phyloP scores from a whole-genome alignment of 2,329 filamentous ascomycete genomes.

The Colletotrichum chrysophilum region DNA sequence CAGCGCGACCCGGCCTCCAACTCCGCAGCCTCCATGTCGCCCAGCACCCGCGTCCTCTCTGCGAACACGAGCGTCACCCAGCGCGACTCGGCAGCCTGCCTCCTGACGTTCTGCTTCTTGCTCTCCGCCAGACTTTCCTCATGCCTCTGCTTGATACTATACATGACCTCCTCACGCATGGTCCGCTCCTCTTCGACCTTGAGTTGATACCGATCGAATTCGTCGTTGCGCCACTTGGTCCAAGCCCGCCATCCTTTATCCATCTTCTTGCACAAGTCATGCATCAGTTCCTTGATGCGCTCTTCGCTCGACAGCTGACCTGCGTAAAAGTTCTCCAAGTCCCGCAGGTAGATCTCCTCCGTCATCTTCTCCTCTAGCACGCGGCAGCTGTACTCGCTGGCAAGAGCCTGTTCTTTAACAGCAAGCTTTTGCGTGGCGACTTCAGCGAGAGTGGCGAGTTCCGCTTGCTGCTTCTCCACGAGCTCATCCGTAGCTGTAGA shows the following conservation, averaged over 20 bases:
- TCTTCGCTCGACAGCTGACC: slow-evolving; percentile 30
- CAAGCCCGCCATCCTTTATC: slow-evolving; percentile 45
- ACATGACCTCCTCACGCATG: slow-evolving; percentile 47
- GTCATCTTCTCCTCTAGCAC: slow-evolving; percentile 44
- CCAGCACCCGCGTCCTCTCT: slow-evolving; percentile 49
- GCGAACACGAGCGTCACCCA: slow-evolving; percentile 52
- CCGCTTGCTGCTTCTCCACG: slow-evolving; percentile 34
- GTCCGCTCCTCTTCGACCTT: slow-evolving; percentile 43
- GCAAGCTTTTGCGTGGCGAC: slow-evolving; percentile 32
- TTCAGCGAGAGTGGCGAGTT: slow-evolving; percentile 33
- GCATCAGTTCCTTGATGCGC: slow-evolving; percentile 36
- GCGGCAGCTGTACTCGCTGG: slow-evolving; percentile 46
- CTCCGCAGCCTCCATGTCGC: slow-evolving; percentile 46
- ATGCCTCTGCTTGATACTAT: slow-evolving; percentile 38
- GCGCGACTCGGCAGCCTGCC: slow-evolving; percentile 46
- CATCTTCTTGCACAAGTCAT: slow-evolving; percentile 42
- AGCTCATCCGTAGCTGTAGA: slow-evolving; percentile 33
- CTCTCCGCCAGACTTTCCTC: slow-evolving; percentile 29
- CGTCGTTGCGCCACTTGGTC: slow-evolving; percentile 44
- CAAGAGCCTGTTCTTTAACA: slow-evolving; percentile 37
- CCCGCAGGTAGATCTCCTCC: slow-evolving; percentile 47
- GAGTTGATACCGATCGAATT: slow-evolving; percentile 40
- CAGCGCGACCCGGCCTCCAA: slow-evolving; percentile 34
- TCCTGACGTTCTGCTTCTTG: slow-evolving; percentile 34
- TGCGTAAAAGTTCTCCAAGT: slow-evolving; percentile 41